phyloP scores from a whole-genome alignment of 2,329 filamentous ascomycete genomes.

The Paramyrothecium roridum region DNA sequence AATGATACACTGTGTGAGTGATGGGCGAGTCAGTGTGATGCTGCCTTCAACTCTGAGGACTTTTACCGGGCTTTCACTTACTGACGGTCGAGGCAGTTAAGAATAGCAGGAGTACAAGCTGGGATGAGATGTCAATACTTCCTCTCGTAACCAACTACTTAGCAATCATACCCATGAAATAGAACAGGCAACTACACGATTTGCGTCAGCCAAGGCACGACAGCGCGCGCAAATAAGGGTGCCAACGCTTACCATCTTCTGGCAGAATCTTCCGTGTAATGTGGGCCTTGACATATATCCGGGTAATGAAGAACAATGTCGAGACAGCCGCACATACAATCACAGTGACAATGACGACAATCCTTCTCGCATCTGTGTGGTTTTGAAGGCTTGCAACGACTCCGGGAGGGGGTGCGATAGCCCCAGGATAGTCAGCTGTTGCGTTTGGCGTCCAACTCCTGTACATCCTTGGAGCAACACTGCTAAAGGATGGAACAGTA shows the following conservation, averaged over 20 bases:
- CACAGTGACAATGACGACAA: slow-evolving; percentile 3
- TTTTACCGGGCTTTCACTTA: neutral
- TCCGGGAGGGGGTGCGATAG: slow-evolving; percentile 16
- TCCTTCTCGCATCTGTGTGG: slow-evolving; percentile 10
- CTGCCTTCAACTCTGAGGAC: neutral
- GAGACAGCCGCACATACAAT: slow-evolving; percentile 1
- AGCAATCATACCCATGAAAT: neutral
- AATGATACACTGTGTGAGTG: neutral
- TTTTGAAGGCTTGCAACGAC: slow-evolving; percentile 14
- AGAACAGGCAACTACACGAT: neutral
- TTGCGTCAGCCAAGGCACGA: neutral
- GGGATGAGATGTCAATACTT: neutral
- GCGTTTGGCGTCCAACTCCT: neutral
- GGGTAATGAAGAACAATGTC: slow-evolving; percentile 3
- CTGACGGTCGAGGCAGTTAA: neutral
- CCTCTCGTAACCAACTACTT: neutral
- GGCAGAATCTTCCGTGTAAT: neutral
- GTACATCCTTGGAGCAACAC: neutral
- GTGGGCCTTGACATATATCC: neutral
- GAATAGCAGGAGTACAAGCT: neutral
- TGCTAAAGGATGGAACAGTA: neutral
- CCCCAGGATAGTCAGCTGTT: slow-evolving; percentile 5
- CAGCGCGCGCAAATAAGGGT: neutral
- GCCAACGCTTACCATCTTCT: neutral
- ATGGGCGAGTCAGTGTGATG: neutral